Evolutionary conservation across 805 yeast genomes (phyloP).

Genomic region (Kuraishia capsulata): DNA sequence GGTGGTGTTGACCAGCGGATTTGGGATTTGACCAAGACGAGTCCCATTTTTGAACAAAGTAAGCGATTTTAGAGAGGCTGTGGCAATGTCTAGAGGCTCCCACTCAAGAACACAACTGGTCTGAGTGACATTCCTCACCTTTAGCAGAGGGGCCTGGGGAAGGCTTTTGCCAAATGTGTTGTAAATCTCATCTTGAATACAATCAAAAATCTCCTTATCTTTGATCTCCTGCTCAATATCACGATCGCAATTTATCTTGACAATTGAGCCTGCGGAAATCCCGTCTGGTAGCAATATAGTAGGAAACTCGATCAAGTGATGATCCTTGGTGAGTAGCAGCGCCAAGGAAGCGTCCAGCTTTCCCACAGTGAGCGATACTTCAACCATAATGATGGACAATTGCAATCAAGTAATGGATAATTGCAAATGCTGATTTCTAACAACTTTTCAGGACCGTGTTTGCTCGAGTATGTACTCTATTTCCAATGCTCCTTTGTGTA

Average conservation of each 20-base stretch:
- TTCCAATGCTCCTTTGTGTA: too few relatives aligned
- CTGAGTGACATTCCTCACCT: conserved; percentile 75
- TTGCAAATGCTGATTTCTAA: too few relatives aligned
- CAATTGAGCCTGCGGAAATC: conserved; percentile 86
- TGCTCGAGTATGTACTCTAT: too few relatives aligned
- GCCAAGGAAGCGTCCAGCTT: conserved; percentile 94
- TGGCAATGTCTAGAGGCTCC: conserved; percentile 81
- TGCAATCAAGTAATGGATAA: background rate
- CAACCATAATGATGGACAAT: conserved; percentile 50
- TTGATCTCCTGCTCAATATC: conserved; percentile 56
- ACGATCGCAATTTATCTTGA: conserved; percentile 75
- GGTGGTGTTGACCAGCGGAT: conserved; percentile 66
- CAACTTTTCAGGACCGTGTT: too few relatives aligned
- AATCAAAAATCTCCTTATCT: conserved; percentile 50
- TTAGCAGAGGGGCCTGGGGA: conserved; percentile 66
- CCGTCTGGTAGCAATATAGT: conserved; percentile 85
- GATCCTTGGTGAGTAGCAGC: conserved; percentile 75
- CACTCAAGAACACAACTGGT: conserved; percentile 92
- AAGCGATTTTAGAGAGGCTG: conserved; percentile 69
- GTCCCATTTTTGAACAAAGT: conserved; percentile 67
- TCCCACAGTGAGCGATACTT: conserved; percentile 90
- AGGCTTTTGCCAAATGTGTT: conserved; percentile 61
- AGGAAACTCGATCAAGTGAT: conserved; percentile 95
- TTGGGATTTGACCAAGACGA: conserved; percentile 76
- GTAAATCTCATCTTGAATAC: conserved; percentile 65